Evolutionary conservation across 2,329 filamentous ascomycete species (phyloP), one percentile per base, ranked within the genome.

Genomic region (Nigrospora sphaerica): DNA sequence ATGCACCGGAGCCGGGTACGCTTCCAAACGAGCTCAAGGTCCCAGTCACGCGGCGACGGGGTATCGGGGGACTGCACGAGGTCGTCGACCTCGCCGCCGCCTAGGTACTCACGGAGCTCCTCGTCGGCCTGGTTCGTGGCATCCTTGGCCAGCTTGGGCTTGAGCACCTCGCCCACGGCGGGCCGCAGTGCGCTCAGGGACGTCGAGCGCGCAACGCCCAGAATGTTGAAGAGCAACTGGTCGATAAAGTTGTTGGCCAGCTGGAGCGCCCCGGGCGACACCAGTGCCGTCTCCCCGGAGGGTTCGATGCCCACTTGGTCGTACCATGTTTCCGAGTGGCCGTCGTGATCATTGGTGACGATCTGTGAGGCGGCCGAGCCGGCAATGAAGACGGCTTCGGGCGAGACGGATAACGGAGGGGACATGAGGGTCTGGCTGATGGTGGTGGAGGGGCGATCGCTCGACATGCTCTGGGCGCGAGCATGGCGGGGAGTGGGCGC

Each of bases 1-100:
- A 98, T 98, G 64, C 93, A 95, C 50, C 93, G 82, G 57, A 98
- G 70, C 46, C 93, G 82, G 0, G 91, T 93, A 54, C 93, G 80
- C 70, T 95, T 96, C 91, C 93, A 98, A 16, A 91, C 85, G 46
- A 91, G 75, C 61, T 96, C 88, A n/a, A 95, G 71, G 62, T 97
- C 90, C 81, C 92, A 97, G 54, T 85, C 81, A 2, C 74, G 74
- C 12, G 69, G 66, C 2, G 73, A 66, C 32, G 72, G 69, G 39
- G 69, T 67, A 19, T 75, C 73, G 39, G 78, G 68, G n/a, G 79
- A 71, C 13, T 76, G 73, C 6, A 72, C 67, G 31, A 82, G 70
- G 35, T 89, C 85, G 34, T 93, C 89, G 41, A 92, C 84, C 31
- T 88, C 86, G 14, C 77, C 80, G 32, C 80, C 87, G 1, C 88